A percentile compares a stretch with the other conserved stretches of the same genome.
phyloP scores from a whole-genome alignment of 2,329 filamentous ascomycete species.

The Emergomyces pasteurianus region DNA sequence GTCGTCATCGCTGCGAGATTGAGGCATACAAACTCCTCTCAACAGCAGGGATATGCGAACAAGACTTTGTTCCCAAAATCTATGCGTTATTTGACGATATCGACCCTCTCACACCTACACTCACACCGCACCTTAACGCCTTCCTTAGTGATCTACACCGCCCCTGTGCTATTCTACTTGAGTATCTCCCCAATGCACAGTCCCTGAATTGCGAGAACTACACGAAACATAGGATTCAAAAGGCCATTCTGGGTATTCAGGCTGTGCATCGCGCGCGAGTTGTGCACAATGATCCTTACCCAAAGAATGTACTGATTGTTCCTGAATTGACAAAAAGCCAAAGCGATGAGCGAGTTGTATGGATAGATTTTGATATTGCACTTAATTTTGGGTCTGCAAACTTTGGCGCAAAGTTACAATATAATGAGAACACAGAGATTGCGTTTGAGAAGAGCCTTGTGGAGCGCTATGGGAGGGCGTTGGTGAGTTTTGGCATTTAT shows the following conservation, averaged over 20 bases:
- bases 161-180: neutral
- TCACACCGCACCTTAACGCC: neutral
- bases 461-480: neutral
- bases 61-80: too few relatives aligned
- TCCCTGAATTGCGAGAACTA: neutral
- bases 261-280: neutral
- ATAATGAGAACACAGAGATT: neutral
- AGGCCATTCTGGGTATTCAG: neutral
- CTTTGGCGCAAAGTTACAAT: neutral
- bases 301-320: constrained; percentile 2
- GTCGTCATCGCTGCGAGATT: constrained; percentile 6
- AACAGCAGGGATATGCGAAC: neutral
- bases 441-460: neutral
- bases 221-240: neutral
- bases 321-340: constrained; percentile 3
- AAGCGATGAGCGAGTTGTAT: constrained; percentile 7
- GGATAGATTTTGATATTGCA: too few relatives aligned
- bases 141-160: neutral
- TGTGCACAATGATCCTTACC: neutral
- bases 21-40: constrained; percentile 6
- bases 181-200: neutral
- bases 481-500: neutral
- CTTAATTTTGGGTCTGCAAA: neutral
- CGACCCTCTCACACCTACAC: too few relatives aligned
- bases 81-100: too few relatives aligned